phyloP scores from a whole-genome alignment of 176 grass and related monocot genomes.

The Alopecurus myosuroides region DNA sequence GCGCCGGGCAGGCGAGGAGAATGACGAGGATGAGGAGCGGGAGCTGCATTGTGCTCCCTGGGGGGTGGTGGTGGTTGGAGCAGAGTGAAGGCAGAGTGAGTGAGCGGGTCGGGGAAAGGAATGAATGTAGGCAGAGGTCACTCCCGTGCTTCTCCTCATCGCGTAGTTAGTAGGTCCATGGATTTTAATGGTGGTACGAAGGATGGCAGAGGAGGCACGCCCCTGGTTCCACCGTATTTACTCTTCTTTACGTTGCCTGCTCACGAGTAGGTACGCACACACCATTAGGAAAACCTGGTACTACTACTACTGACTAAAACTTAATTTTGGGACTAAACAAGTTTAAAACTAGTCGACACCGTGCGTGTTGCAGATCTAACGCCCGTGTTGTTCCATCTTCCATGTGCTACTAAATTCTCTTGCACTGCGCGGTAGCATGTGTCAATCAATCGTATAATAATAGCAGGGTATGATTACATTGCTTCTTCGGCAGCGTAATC shows the following conservation, averaged over 20 bases:
- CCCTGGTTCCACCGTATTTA: not conserved
- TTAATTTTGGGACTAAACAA: not conserved
- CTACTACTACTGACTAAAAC: too few relatives aligned
- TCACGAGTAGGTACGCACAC: not conserved
- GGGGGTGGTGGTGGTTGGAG: not conserved
- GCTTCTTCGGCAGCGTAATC: too few relatives aligned
- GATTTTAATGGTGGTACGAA: too few relatives aligned
- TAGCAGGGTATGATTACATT: accelerated
- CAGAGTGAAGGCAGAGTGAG: not conserved
- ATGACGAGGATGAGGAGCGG: constrained; percentile 11
- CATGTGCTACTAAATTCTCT: too few relatives aligned
- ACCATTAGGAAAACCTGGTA: not conserved
- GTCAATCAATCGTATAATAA: too few relatives aligned
- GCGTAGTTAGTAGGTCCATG: too few relatives aligned
- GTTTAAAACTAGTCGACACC: constrained; percentile 12
- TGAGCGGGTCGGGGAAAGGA: not conserved
- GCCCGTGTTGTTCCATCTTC: not conserved
- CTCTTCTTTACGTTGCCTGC: not conserved
- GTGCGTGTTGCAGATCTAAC: constrained; percentile 14
- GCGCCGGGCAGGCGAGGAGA: not conserved
- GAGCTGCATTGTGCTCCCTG: constrained; percentile 12
- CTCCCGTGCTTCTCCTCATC: too few relatives aligned
- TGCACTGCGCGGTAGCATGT: too few relatives aligned
- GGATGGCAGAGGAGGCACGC: not conserved
- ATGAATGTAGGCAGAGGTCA: not conserved